Evolutionary conservation across 371 early-diverging fungal genomes (phyloP), one percentile per base, ranked within the genome.

Genomic region (Mucor plumbeus): DNA sequence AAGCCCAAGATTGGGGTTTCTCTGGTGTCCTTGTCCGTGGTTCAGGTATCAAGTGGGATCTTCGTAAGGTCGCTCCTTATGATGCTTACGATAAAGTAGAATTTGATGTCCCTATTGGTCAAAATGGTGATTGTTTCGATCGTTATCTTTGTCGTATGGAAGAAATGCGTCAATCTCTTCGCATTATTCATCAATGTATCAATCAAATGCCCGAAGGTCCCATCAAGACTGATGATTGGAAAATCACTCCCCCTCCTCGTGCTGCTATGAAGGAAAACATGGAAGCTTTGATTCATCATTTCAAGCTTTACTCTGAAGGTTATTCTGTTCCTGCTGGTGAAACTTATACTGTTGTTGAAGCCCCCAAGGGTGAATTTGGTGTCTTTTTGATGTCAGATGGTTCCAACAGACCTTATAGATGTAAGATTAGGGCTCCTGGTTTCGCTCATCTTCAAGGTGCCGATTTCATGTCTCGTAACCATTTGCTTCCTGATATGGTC

Each of bases 221-320:
- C 39, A 87, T 95, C 74, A 94, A 93, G 83, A 92, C 97, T n/a
- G 98, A 99, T 63, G 98, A 99, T 79, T 87, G 91, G 91, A 99
- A 99, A 77, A 69, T 83, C 66, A 85, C 92, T n/a, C 97, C 99
- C 60, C 99, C 99, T 54, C 91, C 93, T 38, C 91, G 99, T 68
- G 90, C 91, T 43, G 84, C 87, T 75, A 99, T 99, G 99, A 99
- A 99, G 90, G 93, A 96, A 80, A 90, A 90, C 82, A 99, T 99
- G 99, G 98, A 97, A 78, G 96, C 96, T 17, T 84, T 99, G 67
- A 97, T 99, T 68, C 97, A 97, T 76, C 99, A 98, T 86, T 98
- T 98, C 79, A 98, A 98, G 86, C 85, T 97, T 43, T 98, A 92
- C 85, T 95, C 97, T 35, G 99, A 98, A 83, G 99, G 99, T 55